Base-by-base conservation (phyloP, 495 filamentous ascomycete species). In the Hypoxylon crocopeplum region DNA sequence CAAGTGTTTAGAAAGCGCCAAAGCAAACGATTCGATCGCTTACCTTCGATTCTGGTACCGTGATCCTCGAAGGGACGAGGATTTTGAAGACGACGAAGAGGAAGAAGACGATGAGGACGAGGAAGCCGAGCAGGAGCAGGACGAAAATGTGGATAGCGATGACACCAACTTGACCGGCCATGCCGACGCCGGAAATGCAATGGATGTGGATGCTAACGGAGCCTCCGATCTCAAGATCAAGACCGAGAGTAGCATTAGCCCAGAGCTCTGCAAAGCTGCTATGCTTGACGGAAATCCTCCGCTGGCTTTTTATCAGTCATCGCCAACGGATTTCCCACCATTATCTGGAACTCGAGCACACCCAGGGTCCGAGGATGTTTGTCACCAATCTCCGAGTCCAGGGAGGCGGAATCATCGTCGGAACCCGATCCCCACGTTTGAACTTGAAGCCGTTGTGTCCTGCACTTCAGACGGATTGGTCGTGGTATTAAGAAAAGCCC, bases 21-120 rank as follows among this genome's bases (percentile, higher is more conserved):
- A 96, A 68, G 87, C 86, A n/a, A 95, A 96, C 62, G 91, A 95
- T 60, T 95, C 92, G 10, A 95, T 96, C 62, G 91, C 92, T 11
- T 96, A 96, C 63, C 78, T 96, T 45, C 88, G 92, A n/a, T 96
- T 96, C 67, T 90, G 85, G 81, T 93, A 87, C 69, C 82, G 89
- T 27, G 88, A 95, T 71, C 91, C 91, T 21, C 78, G 81, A 48
- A 60, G 64, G 48, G 63, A 70, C 21, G 75, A 78, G 7, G 61
- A 64, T 33, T 68, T 67, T 19, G 67, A 72, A 16, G 52, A 46
- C 2, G 66, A 62, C 3, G 68, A 71, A 11, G 64, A 64, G 1
- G 71, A 74, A 8, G 68, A 75, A 0, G 74, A 75, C 7, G 72
- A 69, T 13, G 71, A 74, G 19, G 60, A 68, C 27, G 64, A 72